Conservation (phyloP, 805 yeast species). For the Candida argentea region DNA sequence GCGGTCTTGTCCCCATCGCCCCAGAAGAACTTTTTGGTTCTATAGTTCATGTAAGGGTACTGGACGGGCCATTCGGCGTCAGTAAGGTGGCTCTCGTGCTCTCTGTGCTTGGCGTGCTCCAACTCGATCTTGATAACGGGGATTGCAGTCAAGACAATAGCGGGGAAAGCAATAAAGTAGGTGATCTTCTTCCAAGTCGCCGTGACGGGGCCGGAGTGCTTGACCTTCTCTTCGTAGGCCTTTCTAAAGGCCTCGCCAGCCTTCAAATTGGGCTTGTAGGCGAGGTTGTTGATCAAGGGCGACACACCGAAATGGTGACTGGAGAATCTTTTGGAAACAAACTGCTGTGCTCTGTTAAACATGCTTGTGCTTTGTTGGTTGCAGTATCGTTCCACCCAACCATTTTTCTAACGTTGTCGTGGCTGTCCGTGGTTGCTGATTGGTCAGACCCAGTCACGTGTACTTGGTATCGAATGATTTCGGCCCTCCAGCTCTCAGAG, state of each 20-base stretch:
- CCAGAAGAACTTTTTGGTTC: constrained; percentile 90
- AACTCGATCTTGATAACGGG: constrained; percentile 76
- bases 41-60: constrained; percentile 85
- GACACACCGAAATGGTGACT: constrained; percentile 31
- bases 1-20: constrained; percentile 97
- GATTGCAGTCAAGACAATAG: constrained; percentile 62
- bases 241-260: constrained; percentile 66
- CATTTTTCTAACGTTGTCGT: too few relatives aligned
- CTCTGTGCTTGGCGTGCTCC: constrained; percentile 87
- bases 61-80: constrained; percentile 92
- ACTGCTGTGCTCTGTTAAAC: constrained; percentile 28
- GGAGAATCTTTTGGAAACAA: constrained; percentile 30
- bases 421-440: too few relatives aligned
- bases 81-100: constrained; percentile 57
- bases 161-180: constrained; percentile 72
- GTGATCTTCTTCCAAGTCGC: constrained; percentile 81
- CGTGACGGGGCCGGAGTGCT: constrained; percentile 74
- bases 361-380: too few relatives aligned
- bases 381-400: too few relatives aligned
- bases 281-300: constrained; percentile 29
- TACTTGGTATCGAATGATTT: too few relatives aligned
- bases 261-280: constrained; percentile 38
- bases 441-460: too few relatives aligned
- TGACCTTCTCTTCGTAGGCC: constrained; percentile 51
- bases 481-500: too few relatives aligned